A percentile compares a stretch with the other conserved stretches of the same genome.
Evolutionary conservation across 1,139 yeast species (phyloP).

Genomic region (Diutina scorzettiae): DNA sequence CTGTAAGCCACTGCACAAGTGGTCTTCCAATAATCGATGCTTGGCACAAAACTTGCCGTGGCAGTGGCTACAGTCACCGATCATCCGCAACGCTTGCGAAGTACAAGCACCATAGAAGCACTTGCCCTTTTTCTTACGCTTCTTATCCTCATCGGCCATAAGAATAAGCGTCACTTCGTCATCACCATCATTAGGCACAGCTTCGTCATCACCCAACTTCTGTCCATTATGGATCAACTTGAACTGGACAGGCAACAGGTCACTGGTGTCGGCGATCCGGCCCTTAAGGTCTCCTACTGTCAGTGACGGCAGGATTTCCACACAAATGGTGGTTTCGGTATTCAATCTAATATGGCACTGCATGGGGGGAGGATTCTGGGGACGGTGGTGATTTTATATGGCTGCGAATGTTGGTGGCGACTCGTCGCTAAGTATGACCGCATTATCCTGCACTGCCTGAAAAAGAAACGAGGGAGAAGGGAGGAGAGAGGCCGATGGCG

Average conservation of each 20-base stretch:
- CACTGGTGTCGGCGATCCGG: constrained; percentile 8
- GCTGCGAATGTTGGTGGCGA: not conserved
- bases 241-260: constrained; percentile 27
- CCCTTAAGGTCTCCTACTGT: constrained; percentile 3
- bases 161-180: constrained; percentile 28
- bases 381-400: not conserved
- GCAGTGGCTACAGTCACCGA: constrained; percentile 81
- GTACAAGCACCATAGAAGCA: constrained; percentile 56
- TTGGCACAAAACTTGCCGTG: constrained; percentile 80
- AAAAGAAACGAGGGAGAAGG: not conserved
- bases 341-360: not conserved
- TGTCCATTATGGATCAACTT: constrained; percentile 43
- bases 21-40: constrained; percentile 81
- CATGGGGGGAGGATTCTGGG: not conserved
- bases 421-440: not conserved
- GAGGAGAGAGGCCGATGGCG: too few relatives aligned
- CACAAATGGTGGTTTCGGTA: not conserved
- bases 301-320: not conserved
- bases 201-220: constrained; percentile 21
- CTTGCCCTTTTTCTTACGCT: constrained; percentile 41
- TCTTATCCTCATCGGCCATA: constrained; percentile 32
- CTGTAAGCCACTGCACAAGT: constrained; percentile 67
- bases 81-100: constrained; percentile 65
- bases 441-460: not conserved
- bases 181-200: constrained; percentile 12